These are phyloP conservation scores for Penstemon barbatus DNA, from an alignment of 257 asterid species.

Conservation along the genomic window DNA sequence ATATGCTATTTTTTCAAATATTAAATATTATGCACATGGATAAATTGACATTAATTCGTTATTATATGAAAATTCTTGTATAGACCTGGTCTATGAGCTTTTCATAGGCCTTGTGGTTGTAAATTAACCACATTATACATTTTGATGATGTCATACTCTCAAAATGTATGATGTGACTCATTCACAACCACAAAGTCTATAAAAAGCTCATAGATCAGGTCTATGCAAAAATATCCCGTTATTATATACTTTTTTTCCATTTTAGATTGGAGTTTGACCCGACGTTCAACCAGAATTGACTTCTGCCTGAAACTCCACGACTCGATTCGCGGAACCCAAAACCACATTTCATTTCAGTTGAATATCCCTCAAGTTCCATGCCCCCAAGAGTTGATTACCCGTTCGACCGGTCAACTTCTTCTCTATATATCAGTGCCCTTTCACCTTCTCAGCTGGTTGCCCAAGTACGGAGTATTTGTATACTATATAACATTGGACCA, in stretches of 20 bases:
- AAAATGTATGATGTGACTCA: no score
- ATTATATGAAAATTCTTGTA: no score
- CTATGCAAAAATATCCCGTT: no score
- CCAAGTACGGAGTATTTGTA: background rate
- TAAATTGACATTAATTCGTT: conserved; percentile 19
- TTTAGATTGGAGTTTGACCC: conserved; percentile 27
- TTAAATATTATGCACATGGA: background rate
- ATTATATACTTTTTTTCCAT: background rate
- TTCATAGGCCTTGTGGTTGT: no score
- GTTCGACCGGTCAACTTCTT: conserved; percentile 20
- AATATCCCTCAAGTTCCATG: conserved; percentile 25
- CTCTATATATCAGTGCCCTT: background rate
- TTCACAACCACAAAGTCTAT: no score
- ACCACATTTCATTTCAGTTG: conserved; percentile 30
- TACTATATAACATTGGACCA: no score
- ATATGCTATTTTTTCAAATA: no score
- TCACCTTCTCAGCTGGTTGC: conserved; percentile 22
- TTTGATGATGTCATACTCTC: no score
- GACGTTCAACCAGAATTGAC: conserved; percentile 40
- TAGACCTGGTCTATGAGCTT: no score
- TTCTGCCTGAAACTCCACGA: conserved; percentile 31
- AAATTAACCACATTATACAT: no score
- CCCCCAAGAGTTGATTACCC: conserved; percentile 6
- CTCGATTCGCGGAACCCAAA: conserved; percentile 42
- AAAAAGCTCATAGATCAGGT: no score